These are phyloP conservation scores for Penicillium psychrosexuale DNA, from an alignment of 2,329 filamentous ascomycete species.

Conservation along the genomic window DNA sequence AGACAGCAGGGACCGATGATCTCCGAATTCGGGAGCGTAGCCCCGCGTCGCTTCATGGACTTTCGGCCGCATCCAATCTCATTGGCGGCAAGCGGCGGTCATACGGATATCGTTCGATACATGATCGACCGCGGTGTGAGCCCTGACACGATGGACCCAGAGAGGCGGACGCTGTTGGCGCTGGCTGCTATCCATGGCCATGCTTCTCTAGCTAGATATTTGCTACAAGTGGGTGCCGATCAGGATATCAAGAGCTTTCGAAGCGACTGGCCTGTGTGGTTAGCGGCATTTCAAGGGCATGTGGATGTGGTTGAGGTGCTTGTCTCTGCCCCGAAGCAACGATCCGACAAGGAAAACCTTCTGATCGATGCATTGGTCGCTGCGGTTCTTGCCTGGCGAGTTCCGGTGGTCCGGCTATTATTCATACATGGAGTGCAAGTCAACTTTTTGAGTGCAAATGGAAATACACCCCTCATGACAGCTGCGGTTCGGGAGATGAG, in stretches of 20 bases:
- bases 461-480: rapidly evolving
- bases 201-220: background rate
- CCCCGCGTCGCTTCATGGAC: rapidly evolving
- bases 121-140: background rate
- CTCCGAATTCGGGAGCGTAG: background rate
- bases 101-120: background rate
- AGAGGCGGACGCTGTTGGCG: background rate
- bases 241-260: background rate
- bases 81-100: background rate
- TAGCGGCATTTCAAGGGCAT: background rate
- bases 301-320: background rate
- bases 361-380: background rate
- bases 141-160: background rate
- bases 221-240: background rate
- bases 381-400: background rate
- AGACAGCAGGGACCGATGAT: background rate
- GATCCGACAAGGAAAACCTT: background rate
- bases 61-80: background rate
- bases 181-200: background rate
- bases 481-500: background rate
- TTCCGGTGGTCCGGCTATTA: background rate
- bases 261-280: background rate
- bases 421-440: background rate
- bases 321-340: background rate
- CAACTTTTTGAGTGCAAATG: background rate